Percentiles rank a stretch among this genome's conserved stretches.
These are phyloP conservation scores for Alternaria angustiovoidea DNA, from an alignment of 2,329 filamentous ascomycete genomes.

Conservation along the genomic window DNA sequence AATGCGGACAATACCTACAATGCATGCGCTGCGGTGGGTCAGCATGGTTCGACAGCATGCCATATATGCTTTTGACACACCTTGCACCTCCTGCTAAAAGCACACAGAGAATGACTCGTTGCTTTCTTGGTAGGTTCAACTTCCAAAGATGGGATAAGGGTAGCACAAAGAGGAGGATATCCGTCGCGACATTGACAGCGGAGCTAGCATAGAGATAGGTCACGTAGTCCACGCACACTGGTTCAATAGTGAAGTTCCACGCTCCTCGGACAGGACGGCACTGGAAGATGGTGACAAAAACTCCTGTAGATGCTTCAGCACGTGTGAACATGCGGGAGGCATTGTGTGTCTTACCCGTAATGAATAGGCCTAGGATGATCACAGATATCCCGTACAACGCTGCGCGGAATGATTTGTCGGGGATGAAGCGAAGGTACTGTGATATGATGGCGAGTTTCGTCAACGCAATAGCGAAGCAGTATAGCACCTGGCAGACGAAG, in stretches of 20 bases:
- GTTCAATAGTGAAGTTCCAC: constrained; percentile 31
- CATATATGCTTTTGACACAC: constrained; percentile 19
- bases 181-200: constrained; percentile 33
- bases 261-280: constrained; percentile 33
- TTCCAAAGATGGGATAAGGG: constrained; percentile 39
- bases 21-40: constrained; percentile 26
- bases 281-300: constrained; percentile 41
- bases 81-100: constrained; percentile 36
- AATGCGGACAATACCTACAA: constrained; percentile 36
- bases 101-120: constrained; percentile 37
- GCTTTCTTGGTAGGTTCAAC: constrained; percentile 36
- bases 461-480: constrained; percentile 36
- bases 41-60: neutral
- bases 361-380: constrained; percentile 28
- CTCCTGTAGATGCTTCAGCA: constrained; percentile 13
- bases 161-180: constrained; percentile 33
- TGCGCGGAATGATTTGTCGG: constrained; percentile 27
- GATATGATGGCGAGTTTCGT: constrained; percentile 42
- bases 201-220: constrained; percentile 40
- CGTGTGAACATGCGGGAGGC: neutral
- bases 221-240: constrained; percentile 33
- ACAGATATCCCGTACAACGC: constrained; percentile 28
- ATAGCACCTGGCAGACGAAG: constrained; percentile 37
- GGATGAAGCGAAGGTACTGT: constrained; percentile 39
- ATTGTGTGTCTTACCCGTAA: constrained; percentile 22